phyloP scores from a whole-genome alignment of 768 basidiomycete genomes.

The Neoboletus brunneissimus region DNA sequence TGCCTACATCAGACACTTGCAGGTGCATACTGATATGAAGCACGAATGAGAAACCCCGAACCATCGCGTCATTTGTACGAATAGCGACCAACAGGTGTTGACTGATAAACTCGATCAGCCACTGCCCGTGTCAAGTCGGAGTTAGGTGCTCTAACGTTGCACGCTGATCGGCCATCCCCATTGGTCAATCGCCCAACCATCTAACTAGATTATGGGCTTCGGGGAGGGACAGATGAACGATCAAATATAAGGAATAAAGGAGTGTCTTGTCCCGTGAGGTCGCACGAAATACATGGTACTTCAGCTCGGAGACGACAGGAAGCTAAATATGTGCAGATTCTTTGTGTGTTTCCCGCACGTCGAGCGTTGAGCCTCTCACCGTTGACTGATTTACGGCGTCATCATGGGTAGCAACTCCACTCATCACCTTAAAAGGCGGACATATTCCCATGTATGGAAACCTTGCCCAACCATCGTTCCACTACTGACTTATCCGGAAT shows the following conservation, averaged over 20 bases:
- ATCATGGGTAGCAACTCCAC: slow-evolving; percentile 4
- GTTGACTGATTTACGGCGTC: slow-evolving; percentile 11
- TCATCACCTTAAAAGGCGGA: slow-evolving; percentile 2
- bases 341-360: slow-evolving; percentile 8
- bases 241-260: slow-evolving; percentile 6
- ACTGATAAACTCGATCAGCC: slow-evolving; percentile 7
- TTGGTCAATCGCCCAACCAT: slow-evolving; percentile 1
- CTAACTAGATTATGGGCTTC: slow-evolving; percentile 1
- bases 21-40: slow-evolving; percentile 4
- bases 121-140: slow-evolving; percentile 16
- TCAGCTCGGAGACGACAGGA: background rate
- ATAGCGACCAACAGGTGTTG: background rate
- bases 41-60: slow-evolving; percentile 12
- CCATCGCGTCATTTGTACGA: slow-evolving; percentile 12
- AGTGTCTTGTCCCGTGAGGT: slow-evolving; percentile 1
- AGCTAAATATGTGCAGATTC: slow-evolving; percentile 13
- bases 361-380: slow-evolving; percentile 3
- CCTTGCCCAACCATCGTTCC: background rate
- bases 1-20: background rate
- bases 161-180: background rate
- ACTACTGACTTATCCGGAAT: background rate
- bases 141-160: background rate
- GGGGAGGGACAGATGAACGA: slow-evolving; percentile 4
- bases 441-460: slow-evolving; percentile 12
- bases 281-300: slow-evolving; percentile 2